A percentile compares a stretch with the other conserved stretches of the same genome.
These are phyloP conservation scores for Stenogyne calaminthoides DNA, from an alignment of 305 asterid genomes.

Conservation along the genomic window DNA sequence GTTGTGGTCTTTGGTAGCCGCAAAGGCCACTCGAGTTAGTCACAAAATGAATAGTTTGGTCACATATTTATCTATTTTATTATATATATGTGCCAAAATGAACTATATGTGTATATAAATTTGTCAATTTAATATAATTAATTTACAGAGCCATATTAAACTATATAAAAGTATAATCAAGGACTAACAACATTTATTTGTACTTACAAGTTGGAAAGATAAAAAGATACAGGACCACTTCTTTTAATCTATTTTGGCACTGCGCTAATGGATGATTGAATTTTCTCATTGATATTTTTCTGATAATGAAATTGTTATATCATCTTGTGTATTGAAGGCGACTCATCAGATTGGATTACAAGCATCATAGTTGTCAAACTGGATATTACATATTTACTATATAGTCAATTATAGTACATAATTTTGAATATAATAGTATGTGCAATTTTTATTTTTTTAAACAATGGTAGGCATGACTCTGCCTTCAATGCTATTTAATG, in stretches of 20 bases:
- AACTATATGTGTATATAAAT: background rate
- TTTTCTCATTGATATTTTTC: constrained; percentile 30
- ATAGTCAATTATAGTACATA: background rate
- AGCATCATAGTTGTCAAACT: constrained; percentile 30
- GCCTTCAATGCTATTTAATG: constrained; percentile 4
- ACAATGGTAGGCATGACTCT: constrained; percentile 15
- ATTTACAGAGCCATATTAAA: no score
- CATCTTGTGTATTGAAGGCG: constrained; percentile 27
- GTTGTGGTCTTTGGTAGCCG: constrained; percentile 33
- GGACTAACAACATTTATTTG: background rate
- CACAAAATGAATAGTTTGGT: background rate
- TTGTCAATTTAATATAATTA: background rate
- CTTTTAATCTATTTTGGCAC: constrained; percentile 21
- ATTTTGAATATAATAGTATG: constrained; percentile 11
- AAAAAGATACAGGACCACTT: constrained; percentile 20
- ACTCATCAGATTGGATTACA: constrained; percentile 12
- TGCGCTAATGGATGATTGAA: constrained; percentile 16
- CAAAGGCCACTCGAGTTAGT: constrained; percentile 27
- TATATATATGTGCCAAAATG: background rate
- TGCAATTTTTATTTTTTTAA: background rate
- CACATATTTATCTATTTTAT: background rate
- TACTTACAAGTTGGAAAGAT: background rate
- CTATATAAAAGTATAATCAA: background rate
- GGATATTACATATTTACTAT: background rate
- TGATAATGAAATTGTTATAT: constrained; percentile 12